Base-by-base conservation (phyloP, 345 rosid genomes). In the Hypericum perforatum region DNA sequence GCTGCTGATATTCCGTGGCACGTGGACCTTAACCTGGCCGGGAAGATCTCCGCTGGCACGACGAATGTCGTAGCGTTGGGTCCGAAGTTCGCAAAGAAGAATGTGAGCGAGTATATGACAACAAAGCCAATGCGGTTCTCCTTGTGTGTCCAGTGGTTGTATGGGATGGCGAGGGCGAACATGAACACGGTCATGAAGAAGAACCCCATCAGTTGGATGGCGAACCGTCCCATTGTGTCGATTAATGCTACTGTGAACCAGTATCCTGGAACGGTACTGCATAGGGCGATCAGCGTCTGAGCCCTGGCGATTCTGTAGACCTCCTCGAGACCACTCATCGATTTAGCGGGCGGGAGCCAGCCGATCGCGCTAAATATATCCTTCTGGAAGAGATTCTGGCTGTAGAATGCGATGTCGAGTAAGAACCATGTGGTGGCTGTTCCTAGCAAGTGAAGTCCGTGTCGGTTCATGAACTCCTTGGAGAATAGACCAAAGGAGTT, bases 371-470 rank as follows among this genome's bases (percentile, higher is more conserved):
- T 46, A 29, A 46, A 46, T 3, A 46, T 46, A 8, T 46, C 50
- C 50, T 46, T 46, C 14, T 46, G 50, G 22, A 46, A 46, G 8
- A 46, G 50, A 46, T 46, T 46, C 50, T 46, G 50, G 29, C 32
- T 46, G 32, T 46, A 46, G 50, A 46, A 46, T 0, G 32, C 50
- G 9, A 46, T 46, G 50, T 46, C 50, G 7, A 46, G 50, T 0
- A 46, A 13, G 50, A 46, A 46, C 50, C 32, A 46, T 4, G 50
- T 14, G 10, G 50, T 46, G 29, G 50, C 22, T 32, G 32, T 46
- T 10, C 50, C 50, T 9, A 14, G 12, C 50, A 46, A 7, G 7
- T 46, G 50, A 5, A 8, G 13, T 14, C 50, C 50, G 7, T 46
- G 50, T 8, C 50, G 50, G 14, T 32, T 22, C 3, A 13, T 10